Evolutionary conservation across 495 filamentous ascomycete genomes (phyloP).

Genomic region (Monascus purpureus): DNA sequence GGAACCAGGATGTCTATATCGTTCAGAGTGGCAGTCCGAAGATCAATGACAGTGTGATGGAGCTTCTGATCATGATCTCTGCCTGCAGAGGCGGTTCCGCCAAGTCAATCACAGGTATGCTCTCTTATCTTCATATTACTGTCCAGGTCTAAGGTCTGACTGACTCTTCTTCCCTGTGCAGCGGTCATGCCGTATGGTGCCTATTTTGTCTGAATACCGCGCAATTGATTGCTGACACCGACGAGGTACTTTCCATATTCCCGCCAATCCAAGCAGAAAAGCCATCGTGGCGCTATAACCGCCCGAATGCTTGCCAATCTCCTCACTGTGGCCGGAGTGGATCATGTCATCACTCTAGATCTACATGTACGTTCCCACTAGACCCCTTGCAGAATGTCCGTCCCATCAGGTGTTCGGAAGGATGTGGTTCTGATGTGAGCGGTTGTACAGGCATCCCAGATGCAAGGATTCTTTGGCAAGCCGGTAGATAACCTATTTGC

Average conservation of each 20-base stretch:
- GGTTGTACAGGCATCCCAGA: conserved; percentile 65
- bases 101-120: conserved; percentile 88
- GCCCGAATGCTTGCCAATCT: conserved; percentile 95
- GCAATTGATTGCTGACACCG: conserved; percentile 30
- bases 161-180: conserved; percentile 17
- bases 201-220: conserved; percentile 18
- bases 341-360: conserved; percentile 96
- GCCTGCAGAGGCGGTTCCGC: conserved; percentile 96
- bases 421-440: not conserved
- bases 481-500: conserved; percentile 96
- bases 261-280: conserved; percentile 98
- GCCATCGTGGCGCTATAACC: conserved; percentile 89
- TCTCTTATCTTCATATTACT: not conserved
- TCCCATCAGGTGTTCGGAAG: conserved; percentile 7
- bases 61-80: conserved; percentile 96
- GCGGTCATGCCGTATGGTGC: conserved; percentile 73
- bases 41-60: conserved; percentile 98
- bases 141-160: no score
- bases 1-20: conserved; percentile 97
- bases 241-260: conserved; percentile 90
- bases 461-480: conserved; percentile 98
- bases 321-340: conserved; percentile 79
- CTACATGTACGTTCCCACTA: conserved; percentile 49
- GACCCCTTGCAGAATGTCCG: conserved; percentile 1
- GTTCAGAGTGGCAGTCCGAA: conserved; percentile 91